Conservation (phyloP, 805 yeast genomes). For the Candida taoyuanica region DNA sequence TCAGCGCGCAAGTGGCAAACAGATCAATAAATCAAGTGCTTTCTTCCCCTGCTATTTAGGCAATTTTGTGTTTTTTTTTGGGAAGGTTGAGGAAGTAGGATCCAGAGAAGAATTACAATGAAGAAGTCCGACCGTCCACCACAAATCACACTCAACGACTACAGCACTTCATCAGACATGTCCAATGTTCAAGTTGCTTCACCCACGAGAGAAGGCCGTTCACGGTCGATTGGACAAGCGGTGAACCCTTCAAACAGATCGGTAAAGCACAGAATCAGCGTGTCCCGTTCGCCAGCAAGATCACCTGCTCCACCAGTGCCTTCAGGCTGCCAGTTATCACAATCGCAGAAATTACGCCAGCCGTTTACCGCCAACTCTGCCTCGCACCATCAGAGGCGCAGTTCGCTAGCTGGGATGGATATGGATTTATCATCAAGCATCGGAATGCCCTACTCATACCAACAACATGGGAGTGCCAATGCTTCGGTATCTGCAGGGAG, state of each 20-base stretch:
- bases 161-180: background rate
- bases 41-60: too few species aligned
- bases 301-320: slow-evolving; percentile 9
- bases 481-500: slow-evolving; percentile 5
- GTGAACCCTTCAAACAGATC: slow-evolving; percentile 1
- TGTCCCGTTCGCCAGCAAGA: slow-evolving; percentile 20
- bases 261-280: slow-evolving; percentile 8
- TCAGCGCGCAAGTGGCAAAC: too few species aligned
- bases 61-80: too few species aligned
- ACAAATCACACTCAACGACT: slow-evolving; percentile 2
- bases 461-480: background rate
- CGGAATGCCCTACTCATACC: slow-evolving; percentile 22
- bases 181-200: background rate
- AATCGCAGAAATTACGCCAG: slow-evolving; percentile 13
- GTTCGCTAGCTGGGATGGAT: slow-evolving; percentile 18
- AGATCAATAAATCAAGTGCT: too few species aligned
- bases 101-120: too few species aligned
- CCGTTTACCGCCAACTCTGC: slow-evolving; percentile 1
- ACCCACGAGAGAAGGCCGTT: slow-evolving; percentile 9
- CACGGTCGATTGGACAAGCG: slow-evolving; percentile 7
- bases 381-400: slow-evolving; percentile 12
- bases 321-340: slow-evolving; percentile 2
- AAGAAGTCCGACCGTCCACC: background rate
- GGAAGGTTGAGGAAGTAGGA: too few species aligned
- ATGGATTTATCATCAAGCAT: slow-evolving; percentile 18